These are phyloP conservation scores for Eucommia ulmoides DNA, from an alignment of 257 asterid genomes.

Conservation along the genomic window DNA sequence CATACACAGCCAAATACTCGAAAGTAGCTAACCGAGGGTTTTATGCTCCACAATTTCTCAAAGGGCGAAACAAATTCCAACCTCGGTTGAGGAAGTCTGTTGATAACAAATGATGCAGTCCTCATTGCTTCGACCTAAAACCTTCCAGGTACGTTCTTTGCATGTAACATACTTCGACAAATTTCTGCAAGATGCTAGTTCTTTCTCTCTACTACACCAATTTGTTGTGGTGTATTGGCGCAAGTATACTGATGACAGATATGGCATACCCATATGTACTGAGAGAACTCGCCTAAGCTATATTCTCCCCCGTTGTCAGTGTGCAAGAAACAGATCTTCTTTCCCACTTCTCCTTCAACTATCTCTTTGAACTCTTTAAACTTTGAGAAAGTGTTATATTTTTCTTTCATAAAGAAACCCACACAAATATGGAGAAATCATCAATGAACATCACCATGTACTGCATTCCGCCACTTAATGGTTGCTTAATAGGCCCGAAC, in stretches of 20 bases:
- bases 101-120: constrained; percentile 3
- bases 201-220: neutral
- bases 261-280: neutral
- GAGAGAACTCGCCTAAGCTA: neutral
- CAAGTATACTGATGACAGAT: neutral
- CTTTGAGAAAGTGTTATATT: neutral
- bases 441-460: constrained; percentile 11
- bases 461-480: neutral
- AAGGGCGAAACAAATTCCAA: constrained; percentile 8
- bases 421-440: constrained; percentile 2
- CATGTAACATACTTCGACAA: constrained; percentile 3
- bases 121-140: constrained; percentile 1
- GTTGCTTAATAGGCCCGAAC: constrained; percentile 12
- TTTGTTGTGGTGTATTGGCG: constrained; percentile 1
- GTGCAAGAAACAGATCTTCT: neutral
- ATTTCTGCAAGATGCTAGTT: neutral
- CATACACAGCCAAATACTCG: neutral
- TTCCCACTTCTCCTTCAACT: constrained; percentile 4
- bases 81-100: constrained; percentile 1
- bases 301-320: constrained; percentile 1
- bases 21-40: neutral
- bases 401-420: neutral
- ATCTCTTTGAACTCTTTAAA: neutral
- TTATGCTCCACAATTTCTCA: constrained; percentile 9
- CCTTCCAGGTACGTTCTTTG: neutral